A percentile compares a stretch with the other conserved stretches of the same genome.
These are phyloP conservation scores for Daucus carota DNA, from an alignment of 129 eudicot genomes.

Conservation along the genomic window DH1_v3.0 NC_030387.2:14679501-14680000, in stretches of 20 bases:
- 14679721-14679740: neutral
- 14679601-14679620: constrained; percentile 49
- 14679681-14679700: neutral
- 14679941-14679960: neutral
- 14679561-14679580: constrained; percentile 66
- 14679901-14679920: neutral
- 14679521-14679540: constrained; percentile 25
- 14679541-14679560: constrained; percentile 46
- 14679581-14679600: constrained; percentile 55
- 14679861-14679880: neutral
- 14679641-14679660: neutral
- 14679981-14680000: neutral
- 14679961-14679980: neutral
- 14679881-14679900: neutral
- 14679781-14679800: constrained; percentile 8
- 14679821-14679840: constrained; percentile 16
- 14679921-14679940: neutral
- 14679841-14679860: constrained; percentile 15
- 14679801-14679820: constrained; percentile 10
- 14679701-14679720: constrained; percentile 1
- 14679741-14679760: neutral
- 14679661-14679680: neutral
- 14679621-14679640: neutral
- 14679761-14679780: neutral
- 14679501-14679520: constrained; percentile 45